phyloP scores from a whole-genome alignment of 2,329 filamentous ascomycete species.

The Fusarium globosum region DNA sequence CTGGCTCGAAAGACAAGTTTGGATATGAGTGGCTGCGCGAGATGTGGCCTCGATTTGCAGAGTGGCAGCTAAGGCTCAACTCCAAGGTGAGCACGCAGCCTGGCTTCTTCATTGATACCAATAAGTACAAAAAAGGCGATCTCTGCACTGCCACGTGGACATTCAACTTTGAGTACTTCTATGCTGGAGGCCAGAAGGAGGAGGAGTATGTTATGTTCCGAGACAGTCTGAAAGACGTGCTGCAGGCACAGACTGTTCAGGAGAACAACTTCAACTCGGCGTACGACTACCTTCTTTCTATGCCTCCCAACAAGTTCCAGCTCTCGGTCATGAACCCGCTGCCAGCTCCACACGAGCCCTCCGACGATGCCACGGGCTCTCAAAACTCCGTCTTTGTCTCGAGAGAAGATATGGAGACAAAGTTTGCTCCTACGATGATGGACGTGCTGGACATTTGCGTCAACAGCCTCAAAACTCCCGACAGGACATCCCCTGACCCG shows the following conservation, averaged over 20 bases:
- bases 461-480: not conserved
- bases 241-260: not conserved
- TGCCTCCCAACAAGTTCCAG: not conserved
- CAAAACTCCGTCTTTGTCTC: conserved; percentile 12
- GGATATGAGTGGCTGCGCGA: not conserved
- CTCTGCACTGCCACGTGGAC: not conserved
- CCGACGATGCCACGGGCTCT: not conserved
- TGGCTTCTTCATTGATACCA: not conserved
- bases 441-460: conserved; percentile 3
- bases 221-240: not conserved
- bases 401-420: not conserved
- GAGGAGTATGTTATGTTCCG: not conserved
- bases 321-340: not conserved
- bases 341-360: not conserved
- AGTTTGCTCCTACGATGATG: conserved; percentile 9
- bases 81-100: conserved; percentile 9
- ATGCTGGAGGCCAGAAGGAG: not conserved
- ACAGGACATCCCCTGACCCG: not conserved
- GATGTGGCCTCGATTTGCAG: conserved; percentile 1
- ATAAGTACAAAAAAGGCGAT: not conserved
- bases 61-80: conserved; percentile 2
- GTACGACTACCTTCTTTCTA: not conserved
- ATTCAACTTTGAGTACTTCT: conserved; percentile 4
- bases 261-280: not conserved
- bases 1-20: rapidly evolving